Base-by-base conservation (phyloP, 345 rosid species). In the Pugionium cornutum region DNA sequence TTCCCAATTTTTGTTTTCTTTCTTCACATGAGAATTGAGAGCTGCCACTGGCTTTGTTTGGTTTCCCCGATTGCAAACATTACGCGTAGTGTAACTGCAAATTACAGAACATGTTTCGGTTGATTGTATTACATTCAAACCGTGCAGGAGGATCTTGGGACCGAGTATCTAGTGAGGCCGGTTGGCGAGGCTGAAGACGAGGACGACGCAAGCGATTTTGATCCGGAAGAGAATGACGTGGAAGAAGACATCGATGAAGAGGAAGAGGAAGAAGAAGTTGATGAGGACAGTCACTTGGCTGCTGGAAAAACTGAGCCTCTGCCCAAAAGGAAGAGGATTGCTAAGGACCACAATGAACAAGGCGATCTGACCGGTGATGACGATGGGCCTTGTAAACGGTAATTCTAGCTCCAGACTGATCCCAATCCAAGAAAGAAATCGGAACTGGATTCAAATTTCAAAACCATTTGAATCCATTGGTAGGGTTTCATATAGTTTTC, bases 111-210 rank as follows among this genome's bases (percentile, higher is more conserved):
- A 31, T 52, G 42, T 32, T 11, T 40, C 30, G n/a, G 11, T 42
- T 53, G 28, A 25, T 65, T 2, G 34, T 53, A 33, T 46, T 37
- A 7, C 65, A 18, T 18, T 18, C 18, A 18, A 18, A 18, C 18
- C 18, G 18, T 18, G 18, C 18, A 41, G 92, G 86, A 86, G 83
- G 95, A 86, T 71, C 49, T 89, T 73, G 91, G 95, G 47, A 91
- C 95, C 0, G 98, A 91, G 64, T 91, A 79, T 63, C 82, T 89
- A 2, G 89, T 91, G 29, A 82, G 75, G 66, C 98, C 98, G 2
- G 84, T 18, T 18, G 18, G 18, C 18, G 18, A 18, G 18, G 18
- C 18, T 18, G 18, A 18, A 18, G 18, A 18, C 18, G 18, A 18
- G 18, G 18, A 18, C 18, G 18, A 18, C 18, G 18, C 18, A 18